Evolutionary conservation across 2,329 filamentous ascomycete species (phyloP), one percentile per base, ranked within the genome.

Genomic region (Ceratocystiopsis minuta): DNA sequence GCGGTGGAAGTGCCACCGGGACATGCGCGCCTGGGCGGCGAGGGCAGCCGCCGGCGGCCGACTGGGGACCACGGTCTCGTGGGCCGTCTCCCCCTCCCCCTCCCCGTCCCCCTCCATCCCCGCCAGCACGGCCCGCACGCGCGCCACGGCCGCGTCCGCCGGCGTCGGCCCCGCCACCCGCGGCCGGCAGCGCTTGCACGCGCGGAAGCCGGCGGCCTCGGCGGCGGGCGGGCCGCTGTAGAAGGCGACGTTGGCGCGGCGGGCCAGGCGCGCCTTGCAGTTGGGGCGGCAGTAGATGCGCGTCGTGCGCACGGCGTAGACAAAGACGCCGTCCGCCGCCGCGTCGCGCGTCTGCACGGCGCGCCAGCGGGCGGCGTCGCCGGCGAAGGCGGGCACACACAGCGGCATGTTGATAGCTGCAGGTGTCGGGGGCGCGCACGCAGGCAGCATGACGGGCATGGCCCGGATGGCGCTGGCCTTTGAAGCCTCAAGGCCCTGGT

Each of bases 181-280:
- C 41, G 63, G 72, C 45, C 63, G 62, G 54, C 72, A 76, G 15
- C 71, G 60, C 55, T 72, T 75, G 56, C 73, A 78, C 0, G 72
- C 57, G 18, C 72, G 60, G 50, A 65, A 77, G 2, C 72, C 66
- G 6, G 57, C 63, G 1, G 49, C 47, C 36, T 57, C 55, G 2
- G 75, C 75, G 28, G 66, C 59, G 0, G 52, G 45, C 0, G 60
- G 51, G 0, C 57, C 62, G 15, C 62, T 53, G 54, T 65, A 74
- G 55, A 76, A 79, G 2, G 56, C 54, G 4, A 78, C 65, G 39
- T 79, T 79, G 39, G 70, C 67, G 37, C 73, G 65, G 2, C 73
- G 65, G 2, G 75, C 72, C 13, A 78, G 65, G 0, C 75, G 65
- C 2, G 71, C 70, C 15, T 68, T 66, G 53, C 75, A 79, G 16